These are phyloP conservation scores for Colletotrichum siamense DNA, from an alignment of 2,329 filamentous ascomycete species.

Conservation along the genomic window DNA sequence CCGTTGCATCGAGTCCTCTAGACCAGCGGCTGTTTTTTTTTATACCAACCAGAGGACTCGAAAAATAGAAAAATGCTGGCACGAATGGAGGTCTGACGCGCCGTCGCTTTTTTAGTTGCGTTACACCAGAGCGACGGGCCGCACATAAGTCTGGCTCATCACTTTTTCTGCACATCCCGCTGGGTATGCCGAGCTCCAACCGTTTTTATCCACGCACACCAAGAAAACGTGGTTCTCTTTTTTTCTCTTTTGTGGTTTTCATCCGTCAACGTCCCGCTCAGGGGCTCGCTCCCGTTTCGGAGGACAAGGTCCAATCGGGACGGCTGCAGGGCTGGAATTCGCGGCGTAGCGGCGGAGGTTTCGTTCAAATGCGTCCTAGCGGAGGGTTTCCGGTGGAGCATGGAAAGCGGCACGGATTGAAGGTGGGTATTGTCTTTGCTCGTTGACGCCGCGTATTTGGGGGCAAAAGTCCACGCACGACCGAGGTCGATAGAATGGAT, in stretches of 20 bases:
- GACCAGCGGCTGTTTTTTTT: neutral
- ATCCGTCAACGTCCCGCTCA: neutral
- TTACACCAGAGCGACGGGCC: neutral
- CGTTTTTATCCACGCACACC: neutral
- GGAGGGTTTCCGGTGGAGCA: neutral
- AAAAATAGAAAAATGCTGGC: neutral
- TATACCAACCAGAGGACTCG: neutral
- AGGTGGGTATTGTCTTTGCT: neutral
- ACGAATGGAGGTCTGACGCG: neutral
- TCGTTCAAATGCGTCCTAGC: conserved; percentile 9
- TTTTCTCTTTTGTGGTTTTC: neutral
- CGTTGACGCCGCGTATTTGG: neutral
- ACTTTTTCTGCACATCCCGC: neutral
- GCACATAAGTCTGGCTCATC: neutral
- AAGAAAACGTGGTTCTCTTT: neutral
- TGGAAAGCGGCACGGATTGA: neutral
- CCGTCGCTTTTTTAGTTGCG: neutral
- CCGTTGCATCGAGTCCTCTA: neutral
- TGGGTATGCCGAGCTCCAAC: neutral
- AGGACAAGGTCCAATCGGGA: neutral
- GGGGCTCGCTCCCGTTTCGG: neutral
- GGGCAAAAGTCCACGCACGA: neutral
- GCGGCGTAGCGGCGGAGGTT: conserved; percentile 7
- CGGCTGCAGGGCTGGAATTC: neutral
- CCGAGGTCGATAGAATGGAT: neutral